These are phyloP conservation scores for Suhomyces choctaworum DNA, from an alignment of 1,139 yeast genomes.

Conservation along the genomic window DNA sequence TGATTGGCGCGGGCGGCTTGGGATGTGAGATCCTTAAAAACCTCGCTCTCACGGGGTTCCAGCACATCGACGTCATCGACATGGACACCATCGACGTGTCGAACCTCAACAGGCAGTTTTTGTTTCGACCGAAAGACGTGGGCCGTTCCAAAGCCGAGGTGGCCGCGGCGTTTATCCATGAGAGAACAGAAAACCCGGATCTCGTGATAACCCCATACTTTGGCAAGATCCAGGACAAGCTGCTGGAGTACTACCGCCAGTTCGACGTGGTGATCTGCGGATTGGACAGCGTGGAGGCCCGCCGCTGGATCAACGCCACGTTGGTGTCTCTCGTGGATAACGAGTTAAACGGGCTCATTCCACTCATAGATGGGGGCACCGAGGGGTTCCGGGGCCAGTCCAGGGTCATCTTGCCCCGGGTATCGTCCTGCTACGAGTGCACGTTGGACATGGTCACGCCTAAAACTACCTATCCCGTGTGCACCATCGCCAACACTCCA, in stretches of 20 bases:
- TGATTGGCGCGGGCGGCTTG: slow-evolving; percentile 92
- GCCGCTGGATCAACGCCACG: slow-evolving; percentile 87
- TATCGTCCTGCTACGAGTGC: slow-evolving; percentile 92
- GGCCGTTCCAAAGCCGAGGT: slow-evolving; percentile 80
- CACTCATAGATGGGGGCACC: slow-evolving; percentile 92
- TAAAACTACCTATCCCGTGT: slow-evolving; percentile 77
- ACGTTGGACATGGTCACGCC: slow-evolving; percentile 75
- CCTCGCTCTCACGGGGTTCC: slow-evolving; percentile 75
- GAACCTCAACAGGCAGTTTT: slow-evolving; percentile 85
- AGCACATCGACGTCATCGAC: slow-evolving; percentile 77
- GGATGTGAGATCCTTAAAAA: slow-evolving; percentile 93
- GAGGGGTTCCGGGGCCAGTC: slow-evolving; percentile 95
- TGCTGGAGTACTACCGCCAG: slow-evolving; percentile 60
- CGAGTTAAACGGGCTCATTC: slow-evolving; percentile 60
- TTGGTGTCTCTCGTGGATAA: slow-evolving; percentile 61
- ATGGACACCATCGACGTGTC: slow-evolving; percentile 95
- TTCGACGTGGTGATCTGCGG: slow-evolving; percentile 84
- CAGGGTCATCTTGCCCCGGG: slow-evolving; percentile 80
- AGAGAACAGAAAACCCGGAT: slow-evolving; percentile 42
- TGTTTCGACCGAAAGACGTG: slow-evolving; percentile 71
- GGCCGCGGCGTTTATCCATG: slow-evolving; percentile 65
- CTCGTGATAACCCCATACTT: slow-evolving; percentile 58
- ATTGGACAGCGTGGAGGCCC: slow-evolving; percentile 83
- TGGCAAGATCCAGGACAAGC: slow-evolving; percentile 73
- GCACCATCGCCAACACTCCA: slow-evolving; percentile 94